Percentiles rank a stretch among this genome's conserved stretches.
Evolutionary conservation across 345 rosid species (phyloP).

Genomic region (Murraya paniculata): DNA sequence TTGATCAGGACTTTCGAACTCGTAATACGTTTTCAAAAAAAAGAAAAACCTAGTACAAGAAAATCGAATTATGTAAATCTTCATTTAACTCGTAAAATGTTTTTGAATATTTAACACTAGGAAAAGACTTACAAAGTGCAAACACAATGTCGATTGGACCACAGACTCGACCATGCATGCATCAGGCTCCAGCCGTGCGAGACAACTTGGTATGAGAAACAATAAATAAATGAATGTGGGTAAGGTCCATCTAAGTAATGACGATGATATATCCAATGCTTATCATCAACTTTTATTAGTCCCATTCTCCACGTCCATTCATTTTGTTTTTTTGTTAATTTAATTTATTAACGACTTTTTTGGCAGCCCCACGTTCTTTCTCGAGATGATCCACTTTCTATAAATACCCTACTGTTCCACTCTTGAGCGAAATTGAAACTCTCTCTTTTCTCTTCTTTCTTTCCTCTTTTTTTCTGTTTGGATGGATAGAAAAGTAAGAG

Average conservation of each 20-base stretch:
- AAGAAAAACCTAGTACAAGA: too few relatives aligned
- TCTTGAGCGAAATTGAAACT: neutral
- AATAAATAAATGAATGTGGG: neutral
- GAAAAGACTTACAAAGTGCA: too few relatives aligned
- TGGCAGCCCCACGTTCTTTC: neutral
- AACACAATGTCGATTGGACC: neutral
- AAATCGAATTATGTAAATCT: too few relatives aligned
- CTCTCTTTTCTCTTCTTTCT: neutral
- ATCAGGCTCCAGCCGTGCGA: too few relatives aligned
- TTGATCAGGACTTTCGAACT: too few relatives aligned
- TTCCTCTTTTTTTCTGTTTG: neutral
- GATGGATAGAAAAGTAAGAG: neutral
- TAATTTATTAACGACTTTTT: neutral
- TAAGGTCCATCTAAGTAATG: neutral
- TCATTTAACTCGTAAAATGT: too few relatives aligned
- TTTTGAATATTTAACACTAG: too few relatives aligned
- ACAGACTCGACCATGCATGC: neutral
- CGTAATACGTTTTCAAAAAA: too few relatives aligned
- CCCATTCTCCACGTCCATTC: constrained; percentile 25
- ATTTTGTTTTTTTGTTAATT: neutral
- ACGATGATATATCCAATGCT: constrained; percentile 6
- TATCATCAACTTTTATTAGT: neutral
- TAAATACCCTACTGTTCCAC: neutral
- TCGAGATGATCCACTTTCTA: neutral
- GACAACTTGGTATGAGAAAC: too few relatives aligned